phyloP scores from a whole-genome alignment of 306 rosid genomes.

The Trifolium dubium region DNA sequence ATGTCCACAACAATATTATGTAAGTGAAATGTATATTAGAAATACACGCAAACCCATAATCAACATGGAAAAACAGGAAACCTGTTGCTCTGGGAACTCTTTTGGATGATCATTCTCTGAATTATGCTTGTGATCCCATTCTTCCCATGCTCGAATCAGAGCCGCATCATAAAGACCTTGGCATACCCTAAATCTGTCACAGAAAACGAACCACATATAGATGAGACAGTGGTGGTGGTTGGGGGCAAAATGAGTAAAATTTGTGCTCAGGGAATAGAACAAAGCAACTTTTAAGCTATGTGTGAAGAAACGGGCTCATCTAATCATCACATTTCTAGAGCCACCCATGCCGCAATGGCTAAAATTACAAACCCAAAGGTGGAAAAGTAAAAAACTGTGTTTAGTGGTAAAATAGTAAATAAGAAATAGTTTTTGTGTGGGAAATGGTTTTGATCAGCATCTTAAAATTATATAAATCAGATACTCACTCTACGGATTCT shows the following conservation, averaged over 20 bases:
- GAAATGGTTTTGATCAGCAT: constrained; percentile 25
- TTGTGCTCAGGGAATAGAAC: constrained; percentile 7
- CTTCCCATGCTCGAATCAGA: constrained; percentile 83
- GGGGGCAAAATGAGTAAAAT: constrained; percentile 8
- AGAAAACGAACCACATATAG: constrained; percentile 39
- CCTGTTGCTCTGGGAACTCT: constrained; percentile 87
- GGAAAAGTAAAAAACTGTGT: background rate
- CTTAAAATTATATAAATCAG: constrained; percentile 22
- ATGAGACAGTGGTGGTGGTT: constrained; percentile 35
- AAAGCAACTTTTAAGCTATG: constrained; percentile 3
- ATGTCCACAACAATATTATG: background rate
- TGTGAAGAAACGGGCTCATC: background rate
- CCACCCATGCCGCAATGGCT: constrained; percentile 10
- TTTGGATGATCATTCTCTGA: constrained; percentile 92
- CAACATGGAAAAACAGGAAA: constrained; percentile 38
- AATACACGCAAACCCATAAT: constrained; percentile 18
- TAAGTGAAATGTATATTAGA: constrained; percentile 33
- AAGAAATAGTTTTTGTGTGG: constrained; percentile 17
- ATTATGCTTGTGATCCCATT: constrained; percentile 68
- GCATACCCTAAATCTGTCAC: constrained; percentile 73
- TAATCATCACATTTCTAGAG: constrained; percentile 21
- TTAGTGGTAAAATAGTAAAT: constrained; percentile 8
- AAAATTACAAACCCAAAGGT: constrained; percentile 19
- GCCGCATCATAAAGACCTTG: constrained; percentile 75
- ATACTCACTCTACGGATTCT: constrained; percentile 73